Percentiles rank a stretch among this genome's conserved stretches.
These are phyloP conservation scores for Biscutella auriculata DNA, from an alignment of 441 rosid genomes.

Conservation along the genomic window DNA sequence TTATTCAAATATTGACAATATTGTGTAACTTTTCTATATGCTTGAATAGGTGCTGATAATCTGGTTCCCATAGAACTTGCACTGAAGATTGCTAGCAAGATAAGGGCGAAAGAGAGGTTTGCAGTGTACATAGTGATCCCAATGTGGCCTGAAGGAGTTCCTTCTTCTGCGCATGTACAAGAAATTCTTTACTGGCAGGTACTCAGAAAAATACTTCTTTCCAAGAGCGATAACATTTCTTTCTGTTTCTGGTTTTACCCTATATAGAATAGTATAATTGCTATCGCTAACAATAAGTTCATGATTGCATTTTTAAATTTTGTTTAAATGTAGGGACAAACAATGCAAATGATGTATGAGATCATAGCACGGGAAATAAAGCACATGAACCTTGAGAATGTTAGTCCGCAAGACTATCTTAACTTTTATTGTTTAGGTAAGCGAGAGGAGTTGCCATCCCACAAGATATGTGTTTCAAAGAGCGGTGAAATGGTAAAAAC, in stretches of 20 bases:
- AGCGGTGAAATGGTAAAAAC: conserved; percentile 32
- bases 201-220: too few relatives aligned
- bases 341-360: conserved; percentile 77
- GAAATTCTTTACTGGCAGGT: conserved; percentile 82
- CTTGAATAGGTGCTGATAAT: conserved; percentile 66
- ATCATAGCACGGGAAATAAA: conserved; percentile 55
- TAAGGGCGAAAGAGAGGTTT: conserved; percentile 63
- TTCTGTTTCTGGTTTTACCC: too few relatives aligned
- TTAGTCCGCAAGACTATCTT: conserved; percentile 58
- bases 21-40: neutral
- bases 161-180: conserved; percentile 61
- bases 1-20: neutral
- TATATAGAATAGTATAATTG: too few relatives aligned
- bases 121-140: conserved; percentile 66
- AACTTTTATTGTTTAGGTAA: conserved; percentile 82
- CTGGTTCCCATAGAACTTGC: conserved; percentile 82
- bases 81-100: conserved; percentile 60
- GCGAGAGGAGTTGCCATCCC: conserved; percentile 38
- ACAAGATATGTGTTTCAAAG: conserved; percentile 4
- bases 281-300: too few relatives aligned
- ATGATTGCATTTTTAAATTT: too few relatives aligned
- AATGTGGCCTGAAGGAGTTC: conserved; percentile 90
- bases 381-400: conserved; percentile 32
- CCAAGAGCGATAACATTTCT: neutral
- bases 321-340: conserved; percentile 72